Conservation (phyloP, 306 rosid species). For the Corylus americana region DNA sequence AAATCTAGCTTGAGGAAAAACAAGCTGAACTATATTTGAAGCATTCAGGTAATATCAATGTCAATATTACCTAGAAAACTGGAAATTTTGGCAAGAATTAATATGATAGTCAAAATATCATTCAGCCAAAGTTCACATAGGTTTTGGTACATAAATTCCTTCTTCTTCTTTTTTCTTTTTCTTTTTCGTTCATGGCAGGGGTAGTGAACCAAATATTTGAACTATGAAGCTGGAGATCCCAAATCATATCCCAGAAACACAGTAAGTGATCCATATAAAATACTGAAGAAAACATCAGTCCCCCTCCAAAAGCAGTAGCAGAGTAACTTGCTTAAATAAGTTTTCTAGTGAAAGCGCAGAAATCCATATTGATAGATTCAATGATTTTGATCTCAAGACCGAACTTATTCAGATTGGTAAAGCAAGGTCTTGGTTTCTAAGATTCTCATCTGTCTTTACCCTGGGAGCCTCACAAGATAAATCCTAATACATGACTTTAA, state of each 20-base stretch:
- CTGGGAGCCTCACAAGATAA: not conserved
- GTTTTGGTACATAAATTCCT: not conserved
- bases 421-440: not conserved
- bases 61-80: not conserved
- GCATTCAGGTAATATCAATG: not conserved
- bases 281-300: not conserved
- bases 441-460: not conserved
- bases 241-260: not conserved
- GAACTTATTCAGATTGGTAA: not conserved
- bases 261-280: not conserved
- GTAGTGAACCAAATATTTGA: not conserved
- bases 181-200: not conserved
- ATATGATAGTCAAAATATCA: not conserved
- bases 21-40: slow-evolving; percentile 1
- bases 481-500: not conserved
- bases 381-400: not conserved
- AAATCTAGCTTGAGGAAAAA: not conserved
- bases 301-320: not conserved
- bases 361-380: not conserved
- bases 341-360: not conserved
- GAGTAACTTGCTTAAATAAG: not conserved
- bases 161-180: not conserved
- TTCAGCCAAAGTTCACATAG: slow-evolving; percentile 1
- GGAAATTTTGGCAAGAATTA: not conserved
- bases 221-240: not conserved